These are phyloP conservation scores for Chimonanthus salicifolius DNA, from an alignment of 164 flowering plant genomes.

Conservation along the genomic window DNA sequence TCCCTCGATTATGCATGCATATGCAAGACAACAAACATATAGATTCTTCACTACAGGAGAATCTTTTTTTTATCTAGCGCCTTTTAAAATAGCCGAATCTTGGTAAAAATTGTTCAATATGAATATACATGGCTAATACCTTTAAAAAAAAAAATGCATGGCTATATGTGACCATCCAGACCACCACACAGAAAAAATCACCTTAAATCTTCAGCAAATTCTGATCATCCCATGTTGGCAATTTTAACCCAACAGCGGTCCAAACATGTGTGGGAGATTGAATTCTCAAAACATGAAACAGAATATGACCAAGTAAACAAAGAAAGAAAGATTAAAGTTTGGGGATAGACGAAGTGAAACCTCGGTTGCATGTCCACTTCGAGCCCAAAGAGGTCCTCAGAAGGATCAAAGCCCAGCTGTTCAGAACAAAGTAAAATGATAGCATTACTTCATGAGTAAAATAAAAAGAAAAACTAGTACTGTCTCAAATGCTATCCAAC, in stretches of 20 bases:
- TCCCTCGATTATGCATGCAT: too few species aligned
- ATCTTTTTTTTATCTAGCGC: too few species aligned
- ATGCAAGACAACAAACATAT: too few species aligned
- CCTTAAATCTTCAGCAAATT: not conserved
- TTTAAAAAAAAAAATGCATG: too few species aligned
- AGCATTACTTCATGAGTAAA: not conserved
- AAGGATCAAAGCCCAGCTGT: conserved; percentile 65
- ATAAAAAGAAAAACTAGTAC: not conserved
- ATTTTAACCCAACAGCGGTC: not conserved
- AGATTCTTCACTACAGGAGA: not conserved
- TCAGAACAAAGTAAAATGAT: conserved; percentile 7
- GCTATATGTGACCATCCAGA: not conserved
- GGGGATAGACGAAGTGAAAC: conserved; percentile 20
- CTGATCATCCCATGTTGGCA: not conserved
- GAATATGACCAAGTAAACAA: not conserved
- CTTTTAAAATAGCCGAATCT: too few species aligned
- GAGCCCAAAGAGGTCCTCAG: conserved; percentile 67
- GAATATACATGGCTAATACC: not conserved
- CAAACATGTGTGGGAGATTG: not conserved
- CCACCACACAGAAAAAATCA: not conserved
- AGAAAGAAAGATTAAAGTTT: not conserved
- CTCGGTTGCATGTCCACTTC: conserved; percentile 48
- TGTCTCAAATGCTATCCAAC: not conserved
- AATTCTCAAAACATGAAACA: not conserved
- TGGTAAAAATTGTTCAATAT: too few species aligned